These are phyloP conservation scores for Pseudogymnoascus sp. DNA, from an alignment of 2,329 filamentous ascomycete genomes.

Conservation along the genomic window DNA sequence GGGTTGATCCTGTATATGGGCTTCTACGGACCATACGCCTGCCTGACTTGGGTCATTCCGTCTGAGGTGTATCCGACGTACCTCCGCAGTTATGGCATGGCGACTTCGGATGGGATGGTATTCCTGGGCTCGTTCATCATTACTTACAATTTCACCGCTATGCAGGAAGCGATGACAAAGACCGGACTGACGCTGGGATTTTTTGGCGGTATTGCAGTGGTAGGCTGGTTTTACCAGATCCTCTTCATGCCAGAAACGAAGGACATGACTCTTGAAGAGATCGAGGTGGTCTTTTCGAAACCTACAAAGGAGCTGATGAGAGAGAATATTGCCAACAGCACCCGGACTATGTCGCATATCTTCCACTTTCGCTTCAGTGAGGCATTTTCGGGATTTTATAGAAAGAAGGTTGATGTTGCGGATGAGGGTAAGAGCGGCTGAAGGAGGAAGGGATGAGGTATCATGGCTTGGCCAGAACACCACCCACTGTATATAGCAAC, in stretches of 20 bases:
- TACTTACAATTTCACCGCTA: constrained; percentile 64
- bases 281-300: constrained; percentile 56
- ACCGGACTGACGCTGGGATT: constrained; percentile 62
- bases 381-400: not conserved
- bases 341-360: not conserved
- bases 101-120: constrained; percentile 56
- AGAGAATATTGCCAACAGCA: constrained; percentile 40
- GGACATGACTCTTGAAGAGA: constrained; percentile 57
- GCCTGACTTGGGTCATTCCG: constrained; percentile 57
- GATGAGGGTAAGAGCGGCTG: not conserved
- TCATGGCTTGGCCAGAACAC: not conserved
- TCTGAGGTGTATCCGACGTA: constrained; percentile 66
- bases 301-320: constrained; percentile 54
- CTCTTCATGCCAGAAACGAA: constrained; percentile 71
- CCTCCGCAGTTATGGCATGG: constrained; percentile 65
- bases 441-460: not conserved
- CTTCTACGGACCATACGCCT: constrained; percentile 60
- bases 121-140: constrained; percentile 66
- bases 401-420: not conserved
- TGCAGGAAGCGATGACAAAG: constrained; percentile 56
- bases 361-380: not conserved
- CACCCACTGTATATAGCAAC: not conserved
- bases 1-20: constrained; percentile 59
- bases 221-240: constrained; percentile 65
- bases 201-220: constrained; percentile 63